Base-by-base conservation (phyloP, 164 flowering plant genomes). In the Chimonanthus salicifolius region DNA sequence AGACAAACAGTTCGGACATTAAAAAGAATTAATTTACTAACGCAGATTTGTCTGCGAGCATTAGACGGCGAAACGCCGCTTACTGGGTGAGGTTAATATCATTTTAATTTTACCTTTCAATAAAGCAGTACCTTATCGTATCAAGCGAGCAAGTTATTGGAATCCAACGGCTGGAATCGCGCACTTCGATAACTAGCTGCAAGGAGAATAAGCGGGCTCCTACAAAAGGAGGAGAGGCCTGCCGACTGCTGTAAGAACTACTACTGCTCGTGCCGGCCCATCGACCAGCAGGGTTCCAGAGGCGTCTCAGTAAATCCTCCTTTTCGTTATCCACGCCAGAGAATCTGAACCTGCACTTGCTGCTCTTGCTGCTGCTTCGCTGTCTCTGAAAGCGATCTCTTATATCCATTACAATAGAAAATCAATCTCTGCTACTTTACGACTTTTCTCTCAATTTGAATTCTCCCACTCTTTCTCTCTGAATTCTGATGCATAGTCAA, bases 301-400 rank as follows among this genome's bases (percentile, higher is more conserved):
- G 47, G 68, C 68, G 68, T 66, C 47, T 13, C 68, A 11, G 48
- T 45, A 62, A 54, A 44, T 66, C 16, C n/a, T 47, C 68, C 45
- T 66, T 66, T 46, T n/a, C 68, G 15, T 15, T 13, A 33, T 33
- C 33, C 33, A 1, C 49, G 5, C 46, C 49, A 66, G 49, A 66
- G 68, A 66, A 66, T 66, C 68, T 45, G 6, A 44, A 45, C 48
- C 48, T 62, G 33, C 65, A 62, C 33, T 33, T 33, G 65, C 65
- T 45, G 21, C 46, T 4, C 33, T 33, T 33, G 65, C 65, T 45
- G 21, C 46, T 4, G 20, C 68, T 45, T 45, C 68, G n/a, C 68
- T 66, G 68, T 44, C 68, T 18, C 15, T 13, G 68, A 66, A 66
- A 66, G 68, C 68, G 68, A 66, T 66, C 48, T 11, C 68, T 66